Base-by-base conservation (phyloP, 2,329 filamentous ascomycete genomes). In the Xylariaceae sp. region DNA sequence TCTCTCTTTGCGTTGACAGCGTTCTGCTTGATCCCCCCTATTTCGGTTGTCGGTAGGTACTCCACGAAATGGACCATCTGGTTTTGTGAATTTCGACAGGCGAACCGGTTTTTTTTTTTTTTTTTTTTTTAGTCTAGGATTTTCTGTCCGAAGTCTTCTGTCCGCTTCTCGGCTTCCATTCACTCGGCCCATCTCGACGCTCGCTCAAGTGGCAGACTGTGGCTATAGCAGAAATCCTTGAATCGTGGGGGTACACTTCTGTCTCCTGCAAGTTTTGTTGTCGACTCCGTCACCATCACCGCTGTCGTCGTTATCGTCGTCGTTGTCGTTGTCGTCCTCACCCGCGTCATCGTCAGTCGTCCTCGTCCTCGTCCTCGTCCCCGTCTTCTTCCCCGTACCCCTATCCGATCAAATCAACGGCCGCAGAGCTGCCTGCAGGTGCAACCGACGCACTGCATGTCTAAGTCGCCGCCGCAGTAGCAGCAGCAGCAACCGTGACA, bases 341-440 rank as follows among this genome's bases (percentile, higher is more conserved):
- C 32, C 37, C 12, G 31, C 31, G 29, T 37, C 45, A 6, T 44
- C 45, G 11, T 42, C 47, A 41, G 43, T 50, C 54, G 57, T 57
- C 47, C 55, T 30, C 27, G 41, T 42, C 49, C 57, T 59, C 55
- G 57, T 54, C 48, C 55, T 47, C 45, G 47, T 46, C 46, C 57
- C 59, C 54, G 57, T 55, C 48, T 11, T 53, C 52, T 53, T 55
- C 59, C 59, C 59, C 56, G 53, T 56, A 57, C 57, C 60, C 51
- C 63, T 60, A 63, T 64, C 62, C 63, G 64, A 65, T 64, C 62
- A 60, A 66, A 58, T 60, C 61, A 64, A 63, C 65, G 61, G 57
- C 55, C 56, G 61, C 62, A 61, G 59, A 63, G 59, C 55, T 57
- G 62, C 54, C 61, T 65, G 64, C 64, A 66, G 56, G 57, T 67